Base-by-base conservation (phyloP, 371 early-diverging fungal genomes). In the Thermomucor indicae-seudaticae region DNA sequence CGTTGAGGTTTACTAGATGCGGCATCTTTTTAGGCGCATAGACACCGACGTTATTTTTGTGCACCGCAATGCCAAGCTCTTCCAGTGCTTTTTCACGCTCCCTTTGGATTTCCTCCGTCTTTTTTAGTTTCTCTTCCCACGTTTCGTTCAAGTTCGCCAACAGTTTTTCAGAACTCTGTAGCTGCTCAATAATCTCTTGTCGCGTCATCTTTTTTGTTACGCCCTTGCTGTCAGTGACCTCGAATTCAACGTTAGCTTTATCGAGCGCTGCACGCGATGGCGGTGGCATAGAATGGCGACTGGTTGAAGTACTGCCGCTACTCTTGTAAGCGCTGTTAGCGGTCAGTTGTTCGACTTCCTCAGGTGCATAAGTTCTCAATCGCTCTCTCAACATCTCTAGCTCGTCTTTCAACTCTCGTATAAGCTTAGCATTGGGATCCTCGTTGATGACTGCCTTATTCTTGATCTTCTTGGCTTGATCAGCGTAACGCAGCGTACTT, bases 401-500 rank as follows among this genome's bases (percentile, higher is more conserved):
- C 63, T 96, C 96, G 29, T 89, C 88, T 62, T 92, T 86, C 32
- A 95, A 80, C 57, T 93, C 92, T 25, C 91, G 80, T 40, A 95
- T 88, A 31, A 92, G 62, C 55, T 80, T 86, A 22, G 85, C 92
- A 47, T 88, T 87, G 2, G 92, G 89, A 52, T 93, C 92, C 65
- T 94, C 94, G 58, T 97, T 97, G 27, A 97, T 87, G 1, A 90
- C 82, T 0, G 96, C 94, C 67, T 85, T 88, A 61, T 93, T 95
- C 61, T 90, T 84, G 65, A 97, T 92, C 57, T 80, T 81, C 70
- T 95, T 96, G 41, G 95, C 96, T 38, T 93, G 87, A 62, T 95
- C 93, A 3, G 96, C 97, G 59, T 95, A 99, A 17, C 96, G 84
- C 25, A 98, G 75, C 0, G 98, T 99, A 53, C 92, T 91, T 14